These are phyloP conservation scores for Vaccinium macrocarpon DNA, from an alignment of 148 eudicot species.

Conservation along the genomic window DNA sequence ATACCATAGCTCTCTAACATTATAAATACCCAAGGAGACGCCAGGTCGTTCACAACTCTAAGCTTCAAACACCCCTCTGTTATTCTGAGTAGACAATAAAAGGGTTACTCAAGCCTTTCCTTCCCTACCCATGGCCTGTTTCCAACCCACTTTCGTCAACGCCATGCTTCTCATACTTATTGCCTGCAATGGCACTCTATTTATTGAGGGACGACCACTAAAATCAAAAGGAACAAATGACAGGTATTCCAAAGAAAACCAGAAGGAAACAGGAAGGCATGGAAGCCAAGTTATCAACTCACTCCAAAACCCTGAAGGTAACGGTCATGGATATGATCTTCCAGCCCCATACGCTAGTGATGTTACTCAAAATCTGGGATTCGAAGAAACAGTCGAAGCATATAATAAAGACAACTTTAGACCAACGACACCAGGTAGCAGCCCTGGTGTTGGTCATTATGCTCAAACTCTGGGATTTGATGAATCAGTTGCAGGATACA, in stretches of 20 bases:
- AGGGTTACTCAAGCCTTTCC: neutral
- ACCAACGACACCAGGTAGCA: constrained; percentile 52
- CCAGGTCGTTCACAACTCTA: constrained; percentile 10
- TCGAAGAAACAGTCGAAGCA: constrained; percentile 4
- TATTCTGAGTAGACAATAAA: constrained; percentile 1
- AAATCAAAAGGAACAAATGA: constrained; percentile 19
- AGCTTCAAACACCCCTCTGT: neutral
- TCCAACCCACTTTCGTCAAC: constrained; percentile 9
- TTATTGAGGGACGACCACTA: constrained; percentile 31
- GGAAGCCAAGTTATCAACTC: constrained; percentile 4
- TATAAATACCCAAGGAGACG: constrained; percentile 29
- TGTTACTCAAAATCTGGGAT: constrained; percentile 5
- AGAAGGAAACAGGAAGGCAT: neutral
- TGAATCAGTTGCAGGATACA: neutral
- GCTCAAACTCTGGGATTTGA: neutral
- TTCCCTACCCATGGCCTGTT: constrained; percentile 28
- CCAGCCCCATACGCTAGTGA: neutral
- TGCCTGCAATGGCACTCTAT: constrained; percentile 18
- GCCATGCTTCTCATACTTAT: constrained; percentile 22
- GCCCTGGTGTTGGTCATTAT: constrained; percentile 59
- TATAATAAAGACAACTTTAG: constrained; percentile 23
- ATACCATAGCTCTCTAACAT: neutral
- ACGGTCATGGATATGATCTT: neutral
- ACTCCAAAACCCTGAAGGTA: constrained; percentile 3
- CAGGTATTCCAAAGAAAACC: neutral